Evolutionary conservation across 768 basidiomycete genomes (phyloP).

Genomic region (Termitomyces sp.): DNA sequence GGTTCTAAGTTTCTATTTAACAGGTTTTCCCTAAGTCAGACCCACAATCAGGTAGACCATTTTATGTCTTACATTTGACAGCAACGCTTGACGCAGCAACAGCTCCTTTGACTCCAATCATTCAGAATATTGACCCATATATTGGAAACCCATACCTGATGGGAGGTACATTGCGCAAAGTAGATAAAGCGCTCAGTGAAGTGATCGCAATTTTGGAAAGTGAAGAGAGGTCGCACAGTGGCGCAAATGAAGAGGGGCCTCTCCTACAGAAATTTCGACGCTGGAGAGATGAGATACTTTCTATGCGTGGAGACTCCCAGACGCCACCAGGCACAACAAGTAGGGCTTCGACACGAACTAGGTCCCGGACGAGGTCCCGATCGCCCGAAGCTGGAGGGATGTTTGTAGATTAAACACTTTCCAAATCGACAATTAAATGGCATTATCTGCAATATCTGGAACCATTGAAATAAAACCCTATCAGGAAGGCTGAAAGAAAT

Average conservation of each 20-base stretch:
- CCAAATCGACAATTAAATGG: neutral
- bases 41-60: conserved; percentile 30
- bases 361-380: conserved; percentile 14
- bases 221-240: conserved; percentile 35
- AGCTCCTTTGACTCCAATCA: conserved; percentile 21
- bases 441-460: neutral
- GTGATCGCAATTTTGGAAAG: conserved; percentile 41
- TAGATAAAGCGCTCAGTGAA: conserved; percentile 41
- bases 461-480: neutral
- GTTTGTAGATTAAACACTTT: conserved; percentile 26
- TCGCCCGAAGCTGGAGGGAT: conserved; percentile 28
- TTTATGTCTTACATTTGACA: neutral
- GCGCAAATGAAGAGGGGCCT: conserved; percentile 29
- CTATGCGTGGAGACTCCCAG: conserved; percentile 24
- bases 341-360: conserved; percentile 6
- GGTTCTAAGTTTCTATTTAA: neutral
- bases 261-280: conserved; percentile 36
- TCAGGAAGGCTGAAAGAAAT: neutral
- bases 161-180: conserved; percentile 36
- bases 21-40: conserved; percentile 50
- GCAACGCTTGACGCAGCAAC: neutral
- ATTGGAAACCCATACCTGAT: conserved; percentile 49
- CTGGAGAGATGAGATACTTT: conserved; percentile 40
- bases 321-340: conserved; percentile 8
- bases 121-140: conserved; percentile 21